A percentile compares a stretch with the other conserved stretches of the same genome.
These are phyloP conservation scores for Dactylellina drechsleri DNA, from an alignment of 2,329 filamentous ascomycete species.

Conservation along the genomic window DNA sequence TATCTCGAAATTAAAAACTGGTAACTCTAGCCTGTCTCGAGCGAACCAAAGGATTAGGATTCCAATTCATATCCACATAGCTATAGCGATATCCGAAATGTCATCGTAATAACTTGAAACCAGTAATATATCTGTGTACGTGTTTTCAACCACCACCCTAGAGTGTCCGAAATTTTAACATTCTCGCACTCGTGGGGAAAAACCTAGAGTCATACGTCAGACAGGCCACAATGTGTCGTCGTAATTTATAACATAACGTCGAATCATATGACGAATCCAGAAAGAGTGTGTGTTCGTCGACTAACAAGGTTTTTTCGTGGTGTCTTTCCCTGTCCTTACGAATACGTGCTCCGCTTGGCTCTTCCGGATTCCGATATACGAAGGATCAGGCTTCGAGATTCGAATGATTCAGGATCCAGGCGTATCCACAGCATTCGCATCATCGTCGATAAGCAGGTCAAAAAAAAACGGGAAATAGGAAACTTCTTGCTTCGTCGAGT, in stretches of 20 bases:
- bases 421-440: background rate
- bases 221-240: conserved; percentile 18
- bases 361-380: conserved; percentile 9
- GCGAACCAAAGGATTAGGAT: too few relatives aligned
- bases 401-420: conserved; percentile 39
- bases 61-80: conserved; percentile 4
- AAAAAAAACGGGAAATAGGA: background rate
- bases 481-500: background rate
- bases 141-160: too few relatives aligned
- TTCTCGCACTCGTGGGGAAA: conserved; percentile 8
- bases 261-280: conserved; percentile 41
- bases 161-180: background rate
- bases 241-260: conserved; percentile 17
- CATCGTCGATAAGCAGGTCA: conserved; percentile 24
- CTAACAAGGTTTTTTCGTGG: conserved; percentile 14
- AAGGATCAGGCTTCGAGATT: conserved; percentile 41
- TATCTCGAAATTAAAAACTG: background rate
- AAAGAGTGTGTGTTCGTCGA: background rate
- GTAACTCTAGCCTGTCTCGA: too few relatives aligned
- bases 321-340: conserved; percentile 9
- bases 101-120: too few relatives aligned
- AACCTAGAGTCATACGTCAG: conserved; percentile 48
- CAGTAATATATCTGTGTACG: too few relatives aligned
- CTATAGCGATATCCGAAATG: conserved; percentile 18
- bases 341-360: conserved; percentile 11